These are phyloP conservation scores for Cyberlindnera lachancei DNA, from an alignment of 805 yeast genomes.

Conservation along the genomic window DNA sequence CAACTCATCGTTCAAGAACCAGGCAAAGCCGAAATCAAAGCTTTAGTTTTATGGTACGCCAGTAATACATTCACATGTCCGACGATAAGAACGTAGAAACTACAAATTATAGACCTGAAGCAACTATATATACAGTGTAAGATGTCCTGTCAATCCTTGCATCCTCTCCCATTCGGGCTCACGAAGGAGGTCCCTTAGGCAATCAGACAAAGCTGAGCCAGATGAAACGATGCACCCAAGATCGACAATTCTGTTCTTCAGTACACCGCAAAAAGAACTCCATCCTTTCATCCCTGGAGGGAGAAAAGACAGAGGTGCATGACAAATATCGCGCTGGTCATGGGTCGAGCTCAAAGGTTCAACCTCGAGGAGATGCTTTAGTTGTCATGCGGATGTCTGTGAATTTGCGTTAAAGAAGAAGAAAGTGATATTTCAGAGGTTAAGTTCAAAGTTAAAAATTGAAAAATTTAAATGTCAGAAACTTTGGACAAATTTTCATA, in stretches of 20 bases:
- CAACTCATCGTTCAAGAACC: slow-evolving; percentile 69
- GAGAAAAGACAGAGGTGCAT: slow-evolving; percentile 15
- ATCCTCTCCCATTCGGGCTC: slow-evolving; percentile 66
- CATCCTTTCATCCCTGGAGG: no score
- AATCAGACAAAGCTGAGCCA: slow-evolving; percentile 35
- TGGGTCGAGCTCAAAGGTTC: slow-evolving; percentile 63
- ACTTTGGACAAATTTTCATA: no score
- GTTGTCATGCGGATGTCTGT: slow-evolving; percentile 54
- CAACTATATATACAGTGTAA: background rate
- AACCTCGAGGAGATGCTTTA: slow-evolving; percentile 64
- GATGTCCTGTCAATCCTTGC: slow-evolving; percentile 40
- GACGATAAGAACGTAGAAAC: background rate
- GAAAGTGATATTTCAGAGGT: no score
- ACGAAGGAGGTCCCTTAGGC: slow-evolving; percentile 67
- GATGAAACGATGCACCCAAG: slow-evolving; percentile 73
- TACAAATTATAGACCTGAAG: no score
- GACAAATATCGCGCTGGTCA: slow-evolving; percentile 47
- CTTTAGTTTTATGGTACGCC: background rate
- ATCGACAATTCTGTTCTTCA: slow-evolving; percentile 54
- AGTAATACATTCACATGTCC: background rate
- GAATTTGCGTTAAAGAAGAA: slow-evolving; percentile 42
- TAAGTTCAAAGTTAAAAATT: no score
- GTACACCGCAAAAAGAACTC: slow-evolving; percentile 41
- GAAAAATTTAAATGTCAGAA: no score
- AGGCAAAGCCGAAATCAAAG: slow-evolving; percentile 17